Conservation (phyloP, 2,329 filamentous ascomycete genomes). For the Microcyclosporella mali region DNA sequence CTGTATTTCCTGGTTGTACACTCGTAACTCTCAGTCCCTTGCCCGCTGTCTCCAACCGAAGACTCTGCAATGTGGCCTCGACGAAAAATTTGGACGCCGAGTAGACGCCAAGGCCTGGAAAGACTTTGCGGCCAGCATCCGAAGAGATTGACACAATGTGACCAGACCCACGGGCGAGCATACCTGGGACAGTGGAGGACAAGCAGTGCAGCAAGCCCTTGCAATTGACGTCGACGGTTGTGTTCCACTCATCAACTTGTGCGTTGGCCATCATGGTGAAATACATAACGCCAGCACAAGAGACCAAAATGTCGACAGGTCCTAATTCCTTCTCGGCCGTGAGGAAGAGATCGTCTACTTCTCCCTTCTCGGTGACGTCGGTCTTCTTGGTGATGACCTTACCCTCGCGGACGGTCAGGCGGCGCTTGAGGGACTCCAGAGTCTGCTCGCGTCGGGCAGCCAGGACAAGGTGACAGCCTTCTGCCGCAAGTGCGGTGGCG, state of each 20-base stretch:
- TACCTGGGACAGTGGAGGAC: constrained; percentile 61
- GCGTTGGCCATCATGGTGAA: constrained; percentile 80
- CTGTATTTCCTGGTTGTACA: constrained; percentile 71
- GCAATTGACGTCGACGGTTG: constrained; percentile 79
- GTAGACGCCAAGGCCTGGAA: constrained; percentile 75
- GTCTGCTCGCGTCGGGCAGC: constrained; percentile 65
- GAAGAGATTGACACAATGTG: constrained; percentile 79
- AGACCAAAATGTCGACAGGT: constrained; percentile 56
- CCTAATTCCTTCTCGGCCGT: not conserved
- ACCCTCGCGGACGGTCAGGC: constrained; percentile 51
- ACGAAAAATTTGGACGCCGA: constrained; percentile 81
- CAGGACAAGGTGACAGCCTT: constrained; percentile 66
- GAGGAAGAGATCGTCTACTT: constrained; percentile 37
- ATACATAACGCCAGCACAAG: constrained; percentile 81
- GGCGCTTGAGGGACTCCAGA: constrained; percentile 60
- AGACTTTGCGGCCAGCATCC: constrained; percentile 74
- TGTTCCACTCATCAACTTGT: constrained; percentile 69
- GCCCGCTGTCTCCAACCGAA: constrained; percentile 70
- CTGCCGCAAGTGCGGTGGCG: constrained; percentile 59
- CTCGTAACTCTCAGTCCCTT: constrained; percentile 66
- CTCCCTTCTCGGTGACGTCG: constrained; percentile 61
- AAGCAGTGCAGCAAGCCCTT: constrained; percentile 72
- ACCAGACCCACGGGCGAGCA: constrained; percentile 62
- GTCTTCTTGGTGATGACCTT: constrained; percentile 65
- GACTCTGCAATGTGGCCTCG: constrained; percentile 68